phyloP scores from a whole-genome alignment of 257 asterid species.

The Scutellaria barbata region DNA sequence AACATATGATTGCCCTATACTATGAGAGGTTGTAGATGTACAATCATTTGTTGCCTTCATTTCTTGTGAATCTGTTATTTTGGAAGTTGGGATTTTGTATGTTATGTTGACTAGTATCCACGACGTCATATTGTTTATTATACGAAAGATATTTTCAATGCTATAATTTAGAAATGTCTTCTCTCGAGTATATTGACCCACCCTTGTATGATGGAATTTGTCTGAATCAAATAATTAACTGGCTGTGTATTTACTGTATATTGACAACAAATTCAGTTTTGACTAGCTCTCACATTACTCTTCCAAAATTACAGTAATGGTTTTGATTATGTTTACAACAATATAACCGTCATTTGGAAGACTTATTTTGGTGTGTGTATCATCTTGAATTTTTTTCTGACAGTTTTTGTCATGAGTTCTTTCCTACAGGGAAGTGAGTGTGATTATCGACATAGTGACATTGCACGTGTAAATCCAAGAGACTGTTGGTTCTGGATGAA shows the following conservation, averaged over 20 bases:
- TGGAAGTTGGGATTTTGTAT: not conserved
- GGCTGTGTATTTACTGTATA: not conserved
- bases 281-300: not conserved
- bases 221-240: not conserved
- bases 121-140: not conserved
- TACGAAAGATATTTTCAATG: not conserved
- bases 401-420: slow-evolving; percentile 21
- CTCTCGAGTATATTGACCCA: not conserved
- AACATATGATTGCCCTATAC: not conserved
- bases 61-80: not conserved
- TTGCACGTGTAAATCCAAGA: slow-evolving; percentile 82
- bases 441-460: slow-evolving; percentile 89
- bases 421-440: slow-evolving; percentile 77
- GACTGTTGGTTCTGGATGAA: slow-evolving; percentile 88
- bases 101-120: not conserved
- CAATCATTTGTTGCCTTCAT: not conserved
- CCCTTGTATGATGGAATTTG: slow-evolving; percentile 8
- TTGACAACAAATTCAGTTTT: slow-evolving; percentile 1
- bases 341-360: slow-evolving; percentile 11
- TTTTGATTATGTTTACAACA: slow-evolving; percentile 13
- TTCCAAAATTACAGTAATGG: not conserved
- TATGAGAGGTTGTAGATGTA: not conserved
- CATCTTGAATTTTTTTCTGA: slow-evolving; percentile 24
- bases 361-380: slow-evolving; percentile 12
- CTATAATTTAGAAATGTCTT: not conserved